A percentile compares a stretch with the other conserved stretches of the same genome.
Conservation (phyloP, 2,329 filamentous ascomycete genomes). For the Malbranchea zuffiana region DNA sequence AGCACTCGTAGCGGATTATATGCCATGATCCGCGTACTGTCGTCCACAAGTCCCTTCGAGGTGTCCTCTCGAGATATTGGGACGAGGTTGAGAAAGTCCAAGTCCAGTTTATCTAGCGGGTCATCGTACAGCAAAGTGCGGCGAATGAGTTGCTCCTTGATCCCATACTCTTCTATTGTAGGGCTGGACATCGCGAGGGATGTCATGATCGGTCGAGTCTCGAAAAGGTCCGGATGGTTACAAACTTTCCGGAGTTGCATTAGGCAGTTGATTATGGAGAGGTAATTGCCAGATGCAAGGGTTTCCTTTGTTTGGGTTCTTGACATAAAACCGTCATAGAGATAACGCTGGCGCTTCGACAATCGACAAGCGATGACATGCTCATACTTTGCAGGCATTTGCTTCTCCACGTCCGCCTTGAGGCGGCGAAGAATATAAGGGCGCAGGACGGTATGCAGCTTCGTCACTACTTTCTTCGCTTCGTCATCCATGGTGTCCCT, state of each 20-base stretch:
- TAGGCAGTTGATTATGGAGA: slow-evolving; percentile 95
- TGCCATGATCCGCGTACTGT: slow-evolving; percentile 56
- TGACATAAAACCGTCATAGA: slow-evolving; percentile 94
- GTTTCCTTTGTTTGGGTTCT: slow-evolving; percentile 82
- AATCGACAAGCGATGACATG: slow-evolving; percentile 92
- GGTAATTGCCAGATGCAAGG: slow-evolving; percentile 82
- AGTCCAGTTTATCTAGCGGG: slow-evolving; percentile 53
- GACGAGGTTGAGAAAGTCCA: slow-evolving; percentile 69
- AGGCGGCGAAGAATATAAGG: slow-evolving; percentile 83
- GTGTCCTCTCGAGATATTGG: slow-evolving; percentile 59
- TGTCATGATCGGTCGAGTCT: slow-evolving; percentile 91
- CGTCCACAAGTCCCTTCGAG: slow-evolving; percentile 42
- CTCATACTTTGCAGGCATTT: slow-evolving; percentile 97
- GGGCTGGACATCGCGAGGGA: slow-evolving; percentile 86
- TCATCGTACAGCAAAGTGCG: slow-evolving; percentile 52
- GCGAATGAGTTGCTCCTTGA: slow-evolving; percentile 60
- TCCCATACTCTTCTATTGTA: slow-evolving; percentile 60
- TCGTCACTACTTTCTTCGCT: slow-evolving; percentile 78
- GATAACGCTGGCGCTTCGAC: slow-evolving; percentile 85
- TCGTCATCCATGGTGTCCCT: slow-evolving; percentile 91
- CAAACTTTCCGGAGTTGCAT: slow-evolving; percentile 98
- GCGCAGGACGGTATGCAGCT: slow-evolving; percentile 85
- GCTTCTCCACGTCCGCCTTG: slow-evolving; percentile 96
- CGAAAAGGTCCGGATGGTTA: slow-evolving; percentile 94
- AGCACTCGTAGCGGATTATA: slow-evolving; percentile 59